phyloP scores from a whole-genome alignment of 164 flowering plant genomes.

The grape (Vitis vinifera) region ASM3070453v1 NC_081808.1:21067501-21068000 shows the following conservation, averaged over 20 bases:
- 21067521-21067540: no score
- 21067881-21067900: not conserved
- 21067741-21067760: constrained; percentile 76
- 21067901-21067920: not conserved
- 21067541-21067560: no score
- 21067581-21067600: no score
- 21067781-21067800: constrained; percentile 80
- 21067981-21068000: no score
- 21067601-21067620: no score
- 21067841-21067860: not conserved
- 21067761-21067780: constrained; percentile 79
- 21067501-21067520: no score
- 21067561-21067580: no score
- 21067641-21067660: not conserved
- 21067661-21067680: constrained; percentile 1
- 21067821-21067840: constrained; percentile 20
- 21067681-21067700: not conserved
- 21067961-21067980: no score
- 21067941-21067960: no score
- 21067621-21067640: not conserved
- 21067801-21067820: constrained; percentile 19
- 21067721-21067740: constrained; percentile 81
- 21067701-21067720: constrained; percentile 68
- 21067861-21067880: not conserved
- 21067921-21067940: not conserved